Evolutionary conservation across 140 eudicot species (phyloP), one percentile per base, ranked within the genome.

Genomic region (Flaveria floridana): DNA sequence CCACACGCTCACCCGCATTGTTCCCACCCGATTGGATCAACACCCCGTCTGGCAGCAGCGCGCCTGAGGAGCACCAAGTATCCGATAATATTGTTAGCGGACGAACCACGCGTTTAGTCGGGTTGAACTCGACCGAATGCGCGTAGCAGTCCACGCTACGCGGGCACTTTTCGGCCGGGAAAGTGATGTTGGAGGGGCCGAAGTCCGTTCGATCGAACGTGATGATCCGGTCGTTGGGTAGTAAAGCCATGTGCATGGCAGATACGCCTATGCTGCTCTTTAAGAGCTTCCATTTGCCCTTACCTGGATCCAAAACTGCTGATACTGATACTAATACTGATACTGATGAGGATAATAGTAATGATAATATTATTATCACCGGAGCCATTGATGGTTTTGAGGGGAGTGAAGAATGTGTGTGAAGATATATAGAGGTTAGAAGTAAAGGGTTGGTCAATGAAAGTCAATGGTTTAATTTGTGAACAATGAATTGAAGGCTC

Each of bases 231-330:
- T 83, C 84, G 15, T 83, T 83, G 0, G 84, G 84, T 30, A 83
- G 51, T 19, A 83, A 26, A 0, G 82, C 84, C 97, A 91, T 91
- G 78, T 88, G 97, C 97, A 91, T 91, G 81, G 95, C 92, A 44
- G 95, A 84, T 11, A 88, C 83, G 42, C 97, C 95, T 2, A 86
- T 82, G 85, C 75, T 88, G 44, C 42, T 79, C 63, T 76, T 83
- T 23, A 79, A 64, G 26, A 79, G 76, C 78, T 83, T 80, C 87
- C 87, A 83, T 76, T 59, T 79, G 2, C 87, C 87, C 66, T 77
- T 72, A 39, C 57, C 23, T 48, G 47, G 26, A 65, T 77, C 70
- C 3, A 59, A 44, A 2, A 16, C 7, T 74, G 76, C 59, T 73
- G 75, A 67, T 13, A 34, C 41, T 34, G 41, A 34, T 34, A 34